phyloP scores from a whole-genome alignment of 257 asterid genomes.

The Echites panduratus region DNA sequence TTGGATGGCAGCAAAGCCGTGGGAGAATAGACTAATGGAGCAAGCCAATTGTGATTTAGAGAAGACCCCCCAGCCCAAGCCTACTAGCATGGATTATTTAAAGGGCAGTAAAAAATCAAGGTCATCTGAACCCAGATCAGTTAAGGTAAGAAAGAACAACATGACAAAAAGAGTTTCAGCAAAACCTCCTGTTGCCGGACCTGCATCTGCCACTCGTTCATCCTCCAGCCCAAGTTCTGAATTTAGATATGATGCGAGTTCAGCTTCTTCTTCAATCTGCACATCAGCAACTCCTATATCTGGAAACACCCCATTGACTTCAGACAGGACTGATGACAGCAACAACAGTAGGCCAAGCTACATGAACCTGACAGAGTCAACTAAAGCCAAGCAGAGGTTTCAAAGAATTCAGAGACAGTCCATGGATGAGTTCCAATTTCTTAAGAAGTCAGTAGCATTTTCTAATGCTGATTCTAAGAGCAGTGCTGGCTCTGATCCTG shows the following conservation, averaged over 20 bases:
- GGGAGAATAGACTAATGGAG: constrained; percentile 89
- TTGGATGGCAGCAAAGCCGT: constrained; percentile 97
- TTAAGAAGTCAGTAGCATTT: constrained; percentile 37
- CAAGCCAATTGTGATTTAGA: constrained; percentile 33
- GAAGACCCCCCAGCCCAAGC: constrained; percentile 40
- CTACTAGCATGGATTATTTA: constrained; percentile 14
- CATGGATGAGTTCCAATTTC: constrained; percentile 84
- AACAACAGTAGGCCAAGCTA: constrained; percentile 52
- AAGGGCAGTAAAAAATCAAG: constrained; percentile 28
- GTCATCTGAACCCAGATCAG: constrained; percentile 41
- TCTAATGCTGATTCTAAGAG: constrained; percentile 45
- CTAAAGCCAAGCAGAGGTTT: constrained; percentile 78
- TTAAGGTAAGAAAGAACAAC: constrained; percentile 61
- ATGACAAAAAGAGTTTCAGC: constrained; percentile 62
- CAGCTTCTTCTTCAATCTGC: constrained; percentile 76
- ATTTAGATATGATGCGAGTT: constrained; percentile 60
- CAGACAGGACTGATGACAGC: constrained; percentile 56
- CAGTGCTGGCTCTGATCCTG: constrained; percentile 38
- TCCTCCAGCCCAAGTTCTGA: constrained; percentile 84
- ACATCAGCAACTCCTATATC: constrained; percentile 61
- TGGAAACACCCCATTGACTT: constrained; percentile 37
- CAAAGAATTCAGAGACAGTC: constrained; percentile 48
- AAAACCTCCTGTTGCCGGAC: constrained; percentile 47
- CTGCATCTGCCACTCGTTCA: constrained; percentile 39
- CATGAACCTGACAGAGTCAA: constrained; percentile 87